Conservation (phyloP, 352 stramenopile species). For the Phytophthora citricola region DNA sequence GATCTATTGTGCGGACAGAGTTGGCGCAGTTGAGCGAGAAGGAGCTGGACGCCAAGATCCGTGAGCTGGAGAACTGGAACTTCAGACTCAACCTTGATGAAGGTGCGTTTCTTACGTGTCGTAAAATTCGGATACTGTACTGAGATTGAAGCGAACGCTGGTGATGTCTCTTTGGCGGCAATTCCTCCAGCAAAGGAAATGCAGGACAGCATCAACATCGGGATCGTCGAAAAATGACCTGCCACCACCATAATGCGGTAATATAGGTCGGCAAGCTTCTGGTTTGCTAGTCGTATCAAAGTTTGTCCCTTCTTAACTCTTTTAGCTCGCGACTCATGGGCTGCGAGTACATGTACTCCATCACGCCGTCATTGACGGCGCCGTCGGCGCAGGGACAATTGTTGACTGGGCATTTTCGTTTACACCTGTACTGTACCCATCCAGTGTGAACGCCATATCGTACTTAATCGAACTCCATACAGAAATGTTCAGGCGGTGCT, state of each 20-base stretch:
- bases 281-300: background rate
- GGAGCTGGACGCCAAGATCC: slow-evolving; percentile 69
- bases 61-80: slow-evolving; percentile 87
- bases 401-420: slow-evolving; percentile 21
- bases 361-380: background rate
- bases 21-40: slow-evolving; percentile 63
- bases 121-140: background rate
- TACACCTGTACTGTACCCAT: slow-evolving; percentile 10
- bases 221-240: slow-evolving; percentile 29
- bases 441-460: slow-evolving; percentile 14
- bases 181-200: slow-evolving; percentile 40
- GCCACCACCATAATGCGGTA: background rate
- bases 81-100: slow-evolving; percentile 84
- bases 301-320: background rate
- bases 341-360: no score
- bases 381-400: slow-evolving; percentile 13
- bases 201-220: slow-evolving; percentile 52
- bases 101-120: slow-evolving; percentile 39
- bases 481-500: slow-evolving; percentile 12
- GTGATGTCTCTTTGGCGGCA: slow-evolving; percentile 10
- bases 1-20: slow-evolving; percentile 34
- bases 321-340: no score
- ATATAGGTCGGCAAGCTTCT: background rate
- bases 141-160: slow-evolving; percentile 4
- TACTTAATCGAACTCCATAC: slow-evolving; percentile 26